phyloP scores from a whole-genome alignment of 495 filamentous ascomycete genomes.

The Lasiosphaeria miniovina region DNA sequence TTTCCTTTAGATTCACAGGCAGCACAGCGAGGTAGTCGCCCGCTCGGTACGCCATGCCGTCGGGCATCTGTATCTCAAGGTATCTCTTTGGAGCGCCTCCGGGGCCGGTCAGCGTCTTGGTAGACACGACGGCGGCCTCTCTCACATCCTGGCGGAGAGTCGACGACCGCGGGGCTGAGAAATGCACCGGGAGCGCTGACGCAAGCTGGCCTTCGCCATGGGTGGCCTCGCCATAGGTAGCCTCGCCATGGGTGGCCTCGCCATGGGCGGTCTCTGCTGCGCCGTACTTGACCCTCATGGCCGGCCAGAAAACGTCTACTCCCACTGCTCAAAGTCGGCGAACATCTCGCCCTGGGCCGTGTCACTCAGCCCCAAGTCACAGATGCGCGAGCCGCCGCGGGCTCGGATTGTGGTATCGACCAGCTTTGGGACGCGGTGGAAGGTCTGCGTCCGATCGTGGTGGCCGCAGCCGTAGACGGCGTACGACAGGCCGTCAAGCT shows the following conservation, averaged over 20 bases:
- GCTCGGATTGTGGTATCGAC: slow-evolving; percentile 52
- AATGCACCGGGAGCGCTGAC: slow-evolving; percentile 49
- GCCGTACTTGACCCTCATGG: slow-evolving; percentile 51
- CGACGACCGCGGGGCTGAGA: slow-evolving; percentile 57
- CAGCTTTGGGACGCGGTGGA: slow-evolving; percentile 66
- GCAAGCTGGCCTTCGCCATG: slow-evolving; percentile 15
- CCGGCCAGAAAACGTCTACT: slow-evolving; percentile 64
- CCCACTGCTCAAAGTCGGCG: slow-evolving; percentile 69
- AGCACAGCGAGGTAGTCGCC: slow-evolving; percentile 77
- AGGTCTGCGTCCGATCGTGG: slow-evolving; percentile 67
- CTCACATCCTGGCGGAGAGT: slow-evolving; percentile 64
- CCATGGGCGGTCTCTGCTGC: slow-evolving; percentile 19
- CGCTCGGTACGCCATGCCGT: slow-evolving; percentile 61
- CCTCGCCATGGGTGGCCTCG: slow-evolving; percentile 6
- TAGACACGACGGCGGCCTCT: slow-evolving; percentile 58
- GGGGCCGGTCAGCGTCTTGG: slow-evolving; percentile 51
- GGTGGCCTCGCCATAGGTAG: slow-evolving; percentile 6
- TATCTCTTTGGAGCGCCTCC: slow-evolving; percentile 59
- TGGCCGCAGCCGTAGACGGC: slow-evolving; percentile 63
- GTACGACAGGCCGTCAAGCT: slow-evolving; percentile 55
- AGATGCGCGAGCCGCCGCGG: slow-evolving; percentile 49
- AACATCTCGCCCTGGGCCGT: slow-evolving; percentile 64
- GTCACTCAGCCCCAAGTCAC: slow-evolving; percentile 57
- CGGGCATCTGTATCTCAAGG: slow-evolving; percentile 63
- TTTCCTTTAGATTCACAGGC: slow-evolving; percentile 62